These are phyloP conservation scores for Pichia californica DNA, from an alignment of 805 yeast species.

Conservation along the genomic window DNA sequence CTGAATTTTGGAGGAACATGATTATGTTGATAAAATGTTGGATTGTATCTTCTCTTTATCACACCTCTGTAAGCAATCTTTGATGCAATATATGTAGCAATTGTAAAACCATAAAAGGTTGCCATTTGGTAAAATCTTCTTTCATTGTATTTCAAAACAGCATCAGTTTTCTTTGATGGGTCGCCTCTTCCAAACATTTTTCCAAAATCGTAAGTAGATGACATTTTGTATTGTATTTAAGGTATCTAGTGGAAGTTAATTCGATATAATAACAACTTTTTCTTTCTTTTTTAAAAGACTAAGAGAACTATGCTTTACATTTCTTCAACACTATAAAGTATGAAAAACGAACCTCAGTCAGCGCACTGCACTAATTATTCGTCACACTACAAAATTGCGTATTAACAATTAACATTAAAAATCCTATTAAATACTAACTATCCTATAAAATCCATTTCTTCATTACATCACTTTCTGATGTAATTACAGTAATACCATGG, in stretches of 20 bases:
- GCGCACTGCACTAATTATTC: too few species aligned
- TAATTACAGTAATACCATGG: slow-evolving; percentile 29
- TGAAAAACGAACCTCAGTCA: too few species aligned
- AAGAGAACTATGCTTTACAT: too few species aligned
- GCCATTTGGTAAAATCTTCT: slow-evolving; percentile 70
- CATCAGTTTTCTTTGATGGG: slow-evolving; percentile 23
- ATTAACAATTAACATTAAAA: too few species aligned
- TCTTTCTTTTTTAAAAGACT: too few species aligned
- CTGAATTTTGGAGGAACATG: slow-evolving; percentile 81
- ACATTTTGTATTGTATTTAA: slow-evolving; percentile 5
- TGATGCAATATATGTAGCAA: slow-evolving; percentile 63
- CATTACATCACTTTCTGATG: neutral
- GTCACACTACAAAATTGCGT: too few species aligned
- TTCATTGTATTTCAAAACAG: slow-evolving; percentile 43
- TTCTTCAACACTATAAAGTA: too few species aligned
- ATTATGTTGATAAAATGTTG: slow-evolving; percentile 75
- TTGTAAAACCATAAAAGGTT: slow-evolving; percentile 64
- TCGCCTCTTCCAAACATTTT: slow-evolving; percentile 25
- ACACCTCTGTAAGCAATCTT: slow-evolving; percentile 73
- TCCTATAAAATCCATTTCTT: neutral
- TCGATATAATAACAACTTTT: too few species aligned
- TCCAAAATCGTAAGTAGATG: slow-evolving; percentile 22
- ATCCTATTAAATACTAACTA: too few species aligned
- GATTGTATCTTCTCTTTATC: slow-evolving; percentile 62
- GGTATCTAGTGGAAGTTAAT: too few species aligned